Base-by-base conservation (phyloP, 148 eudicot genomes). In the Amaranthus palmeri region DNA sequence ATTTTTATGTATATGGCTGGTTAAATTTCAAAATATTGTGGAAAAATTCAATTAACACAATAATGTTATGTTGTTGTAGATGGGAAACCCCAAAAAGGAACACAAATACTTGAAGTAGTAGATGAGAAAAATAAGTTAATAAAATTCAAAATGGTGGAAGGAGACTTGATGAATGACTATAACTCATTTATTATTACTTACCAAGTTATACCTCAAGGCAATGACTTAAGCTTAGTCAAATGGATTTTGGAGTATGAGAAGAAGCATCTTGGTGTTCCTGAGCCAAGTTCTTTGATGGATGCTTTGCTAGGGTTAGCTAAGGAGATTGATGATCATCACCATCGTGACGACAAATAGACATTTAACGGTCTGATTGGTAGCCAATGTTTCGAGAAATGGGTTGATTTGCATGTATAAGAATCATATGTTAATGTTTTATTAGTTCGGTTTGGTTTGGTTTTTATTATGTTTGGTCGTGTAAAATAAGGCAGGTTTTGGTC, bases 91-190 rank as follows among this genome's bases (percentile, higher is more conserved):
- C 60, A 72, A 52, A 11, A 49, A 0, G 63, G 44, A 40, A 78
- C 60, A 63, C 64, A 78, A 49, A 48, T 72, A 46, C 49, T 78
- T 0, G 81, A 78, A 45, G 63, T 65, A 49, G 44, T 74, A 6
- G 77, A 74, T 46, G 71, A 74, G 25, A 41, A 74, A 52, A 74
- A 77, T 7, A 77, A 72, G 72, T 2, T 66, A 5, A 77, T 77
- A 10, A 68, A 68, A 54, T 75, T 75, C 61, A 75, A 25, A 1
- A 60, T 71, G 61, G 44, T 75, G 12, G 78, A 62, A 42, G 78
- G 78, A 68, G 68, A 75, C 50, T 5, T 68, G 18, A 59, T 75
- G 73, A 41, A 68, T 4, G 72, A 68, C 14, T 75, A 68, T 7
- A 45, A 44, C 48, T 42, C 42, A 11, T 75, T 75, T 45, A 9